These are phyloP conservation scores for Sicyos baderoa DNA, from an alignment of 306 rosid species.

Conservation along the genomic window DNA sequence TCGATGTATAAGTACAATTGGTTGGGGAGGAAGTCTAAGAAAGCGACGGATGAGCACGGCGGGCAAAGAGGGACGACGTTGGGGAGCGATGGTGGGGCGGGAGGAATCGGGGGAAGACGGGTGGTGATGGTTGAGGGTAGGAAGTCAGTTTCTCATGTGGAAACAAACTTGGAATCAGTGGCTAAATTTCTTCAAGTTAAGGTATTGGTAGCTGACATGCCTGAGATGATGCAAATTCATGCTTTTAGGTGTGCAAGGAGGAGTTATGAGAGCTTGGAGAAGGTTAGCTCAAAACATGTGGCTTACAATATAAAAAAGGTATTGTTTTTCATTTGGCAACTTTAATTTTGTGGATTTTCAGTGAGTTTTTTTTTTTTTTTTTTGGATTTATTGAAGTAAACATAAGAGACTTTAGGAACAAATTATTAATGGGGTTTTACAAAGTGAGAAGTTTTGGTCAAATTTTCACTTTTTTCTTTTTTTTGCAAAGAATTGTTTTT, in stretches of 20 bases:
- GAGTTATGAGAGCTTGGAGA: conserved; percentile 66
- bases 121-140: conserved; percentile 41
- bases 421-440: not conserved
- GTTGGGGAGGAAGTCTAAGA: conserved; percentile 41
- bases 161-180: conserved; percentile 52
- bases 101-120: conserved; percentile 14
- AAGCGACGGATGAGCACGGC: conserved; percentile 2
- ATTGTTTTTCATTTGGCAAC: not conserved
- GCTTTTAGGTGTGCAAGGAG: conserved; percentile 82
- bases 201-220: conserved; percentile 82
- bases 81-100: conserved; percentile 23
- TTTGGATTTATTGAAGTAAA: too few relatives aligned
- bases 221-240: conserved; percentile 81
- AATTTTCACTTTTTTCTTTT: not conserved
- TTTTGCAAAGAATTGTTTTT: not conserved
- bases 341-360: not conserved
- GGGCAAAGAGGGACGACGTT: conserved; percentile 19
- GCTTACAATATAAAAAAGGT: conserved; percentile 93
- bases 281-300: conserved; percentile 62
- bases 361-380: not conserved
- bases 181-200: conserved; percentile 62
- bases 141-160: conserved; percentile 82
- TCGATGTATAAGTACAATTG: conserved; percentile 29
- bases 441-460: not conserved
- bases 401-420: not conserved